Base-by-base conservation (phyloP, 2,329 filamentous ascomycete genomes). In the Alternaria burnsii region DNA sequence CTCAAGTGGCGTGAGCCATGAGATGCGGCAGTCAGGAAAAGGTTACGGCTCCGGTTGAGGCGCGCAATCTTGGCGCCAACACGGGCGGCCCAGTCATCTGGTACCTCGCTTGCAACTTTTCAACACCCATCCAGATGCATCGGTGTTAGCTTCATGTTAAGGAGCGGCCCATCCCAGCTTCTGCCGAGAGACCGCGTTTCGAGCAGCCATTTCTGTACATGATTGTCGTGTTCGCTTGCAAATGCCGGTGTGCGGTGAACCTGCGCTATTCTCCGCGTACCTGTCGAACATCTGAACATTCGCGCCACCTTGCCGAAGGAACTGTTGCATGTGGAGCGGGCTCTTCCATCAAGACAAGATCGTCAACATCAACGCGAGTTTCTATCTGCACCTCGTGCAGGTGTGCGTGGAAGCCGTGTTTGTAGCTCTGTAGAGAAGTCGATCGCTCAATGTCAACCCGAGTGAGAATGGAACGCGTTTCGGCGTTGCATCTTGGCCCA, bases 91-190 rank as follows among this genome's bases (percentile, higher is more conserved):
- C 32, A 16, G 30, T 53, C n/a, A 9, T 20, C 20, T 53, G 48
- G 55, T 36, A 20, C n/a, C 40, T 57, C 47, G 47, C 46, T 44
- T 58, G 22, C 47, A 52, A 28, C 20, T 34, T 51, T 18, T 11
- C 43, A 41, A 57, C 46, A 28, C 16, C 18, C 30, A 58, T 32
- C 47, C 20, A 4, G 8, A 43, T 42, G 20, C 10, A 28, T 38
- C 3, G n/a, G n/a, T 30, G 18, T 28, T 57, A 44, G 40, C 22
- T 32, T 30, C 11, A 24, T 28, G 9, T 28, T 14, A 16, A 34
- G 11, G 40, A n/a, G 26, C 30, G 20, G 20, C 53, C 44, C 28
- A 20, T 48, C 12, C 28, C 28, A 48, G 44, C 4, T 6, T 16
- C 11, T 41, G n/a, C n/a, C 20, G 26, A 22, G 9, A 43, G 11